Evolutionary conservation across 2,329 filamentous ascomycete genomes (phyloP).

Genomic region (Penicillium oxalicum): DNA sequence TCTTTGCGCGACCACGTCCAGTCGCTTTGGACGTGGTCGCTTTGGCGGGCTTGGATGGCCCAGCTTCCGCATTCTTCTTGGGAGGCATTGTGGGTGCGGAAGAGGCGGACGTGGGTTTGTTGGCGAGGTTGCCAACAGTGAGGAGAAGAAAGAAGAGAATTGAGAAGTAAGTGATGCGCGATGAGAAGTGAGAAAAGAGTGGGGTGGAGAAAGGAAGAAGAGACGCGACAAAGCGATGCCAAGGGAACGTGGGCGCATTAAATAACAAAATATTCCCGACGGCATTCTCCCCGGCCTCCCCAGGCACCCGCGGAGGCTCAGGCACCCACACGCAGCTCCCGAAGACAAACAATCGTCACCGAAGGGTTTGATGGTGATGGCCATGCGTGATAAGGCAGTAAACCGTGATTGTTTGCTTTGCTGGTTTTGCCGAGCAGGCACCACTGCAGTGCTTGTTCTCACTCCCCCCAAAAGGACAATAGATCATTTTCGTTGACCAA

Average conservation of each 20-base stretch:
- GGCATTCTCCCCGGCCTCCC: constrained; percentile 13
- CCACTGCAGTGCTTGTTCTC: neutral
- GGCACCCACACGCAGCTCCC: neutral
- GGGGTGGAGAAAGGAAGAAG: constrained; percentile 1
- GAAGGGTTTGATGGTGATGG: neutral
- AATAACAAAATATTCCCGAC: constrained; percentile 10
- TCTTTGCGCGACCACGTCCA: constrained; percentile 14
- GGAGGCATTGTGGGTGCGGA: constrained; percentile 22
- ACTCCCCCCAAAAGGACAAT: too few species aligned
- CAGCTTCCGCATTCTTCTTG: constrained; percentile 18
- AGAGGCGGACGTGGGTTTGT: neutral
- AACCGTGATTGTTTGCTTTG: neutral
- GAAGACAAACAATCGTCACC: neutral
- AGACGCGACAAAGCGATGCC: constrained; percentile 5
- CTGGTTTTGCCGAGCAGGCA: neutral
- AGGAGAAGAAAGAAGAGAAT: neutral
- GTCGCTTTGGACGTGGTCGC: constrained; percentile 7
- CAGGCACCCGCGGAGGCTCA: too few species aligned
- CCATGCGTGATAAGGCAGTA: neutral
- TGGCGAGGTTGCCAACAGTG: neutral
- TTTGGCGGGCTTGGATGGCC: constrained; percentile 18
- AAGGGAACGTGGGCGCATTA: constrained; percentile 11
- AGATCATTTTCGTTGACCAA: too few species aligned
- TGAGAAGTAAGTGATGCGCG: too few species aligned
- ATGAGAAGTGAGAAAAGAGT: neutral